Base-by-base conservation (phyloP, 1,139 yeast species). In the Candida sanyaensis region DNA sequence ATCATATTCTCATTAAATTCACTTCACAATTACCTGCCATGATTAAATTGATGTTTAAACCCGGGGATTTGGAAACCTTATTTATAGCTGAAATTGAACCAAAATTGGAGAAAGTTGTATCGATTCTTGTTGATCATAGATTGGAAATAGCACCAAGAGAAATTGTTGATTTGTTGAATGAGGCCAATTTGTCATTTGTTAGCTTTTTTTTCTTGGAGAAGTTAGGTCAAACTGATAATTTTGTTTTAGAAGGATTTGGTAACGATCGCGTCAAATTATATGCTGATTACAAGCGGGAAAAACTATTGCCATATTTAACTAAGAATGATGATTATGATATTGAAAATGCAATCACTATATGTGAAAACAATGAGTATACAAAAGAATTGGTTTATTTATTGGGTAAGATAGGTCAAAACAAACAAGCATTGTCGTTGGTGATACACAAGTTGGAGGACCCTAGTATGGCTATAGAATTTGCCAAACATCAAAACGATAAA, bases 351-450 rank as follows among this genome's bases (percentile, higher is more conserved):
- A 81, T 90, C 17, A 64, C 68, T 8, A 64, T 86, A 0, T 89
- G 96, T 58, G 84, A 84, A 50, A 50, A 64, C 9, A 73, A 76
- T 40, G 75, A 74, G 1, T 67, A 70, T 43, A 77, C 75, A 31
- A 83, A 86, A 42, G 98, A 92, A 60, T 72, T 90, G 43, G 96
- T 93, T 0, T 91, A 83, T 58, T 67, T 93, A 33, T 76, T 90
- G 53, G 96, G 97, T 6, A 83, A 83, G 58, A 84, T 88, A 29
- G 99, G 99, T 1, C 88, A 88, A 55, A 83, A 86, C 51, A 80
- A 78, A 54, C 78, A 81, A 50, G 98, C 98, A 0, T 68, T 93
- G 56, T 77, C 75, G 52, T 71, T 93, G 45, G 91, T 93, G 17
- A 84, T 91, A 39, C 86, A 88, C 55, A 79, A 88, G 55, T 67